Conservation (phyloP, 305 asterid species). For the Fraxinus xanthoxyloides region DNA sequence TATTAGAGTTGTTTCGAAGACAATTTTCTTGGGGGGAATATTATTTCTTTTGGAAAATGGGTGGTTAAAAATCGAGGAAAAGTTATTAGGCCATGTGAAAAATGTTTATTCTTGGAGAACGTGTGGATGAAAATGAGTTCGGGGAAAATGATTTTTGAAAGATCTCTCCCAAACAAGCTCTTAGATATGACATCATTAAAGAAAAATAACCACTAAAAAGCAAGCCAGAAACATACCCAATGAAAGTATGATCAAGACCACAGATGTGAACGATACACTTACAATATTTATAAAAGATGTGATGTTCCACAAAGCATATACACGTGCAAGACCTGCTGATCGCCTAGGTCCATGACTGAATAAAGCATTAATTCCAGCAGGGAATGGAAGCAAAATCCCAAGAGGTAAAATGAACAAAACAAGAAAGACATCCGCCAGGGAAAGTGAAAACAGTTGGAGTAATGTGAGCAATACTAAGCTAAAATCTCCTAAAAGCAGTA, state of each 20-base stretch:
- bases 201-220: not conserved
- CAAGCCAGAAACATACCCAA: not conserved
- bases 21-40: not conserved
- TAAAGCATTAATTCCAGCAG: slow-evolving; percentile 96
- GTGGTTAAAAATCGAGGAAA: not conserved
- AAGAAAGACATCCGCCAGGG: slow-evolving; percentile 76
- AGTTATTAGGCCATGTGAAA: not conserved
- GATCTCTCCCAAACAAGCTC: not conserved
- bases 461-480: slow-evolving; percentile 93
- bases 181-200: not conserved
- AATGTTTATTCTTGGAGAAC: not conserved
- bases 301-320: slow-evolving; percentile 92
- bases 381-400: slow-evolving; percentile 90
- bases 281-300: slow-evolving; percentile 85
- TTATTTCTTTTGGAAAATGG: not conserved
- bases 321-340: slow-evolving; percentile 94
- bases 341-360: slow-evolving; percentile 97
- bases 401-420: slow-evolving; percentile 85
- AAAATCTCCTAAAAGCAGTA: slow-evolving; percentile 95
- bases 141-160: not conserved
- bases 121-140: not conserved
- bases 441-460: slow-evolving; percentile 93
- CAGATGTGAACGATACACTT: slow-evolving; percentile 34
- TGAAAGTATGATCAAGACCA: not conserved
- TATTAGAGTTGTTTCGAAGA: not conserved